Evolutionary conservation across 2,329 filamentous ascomycete genomes (phyloP).

Genomic region (Sphaerulina musiva): DNA sequence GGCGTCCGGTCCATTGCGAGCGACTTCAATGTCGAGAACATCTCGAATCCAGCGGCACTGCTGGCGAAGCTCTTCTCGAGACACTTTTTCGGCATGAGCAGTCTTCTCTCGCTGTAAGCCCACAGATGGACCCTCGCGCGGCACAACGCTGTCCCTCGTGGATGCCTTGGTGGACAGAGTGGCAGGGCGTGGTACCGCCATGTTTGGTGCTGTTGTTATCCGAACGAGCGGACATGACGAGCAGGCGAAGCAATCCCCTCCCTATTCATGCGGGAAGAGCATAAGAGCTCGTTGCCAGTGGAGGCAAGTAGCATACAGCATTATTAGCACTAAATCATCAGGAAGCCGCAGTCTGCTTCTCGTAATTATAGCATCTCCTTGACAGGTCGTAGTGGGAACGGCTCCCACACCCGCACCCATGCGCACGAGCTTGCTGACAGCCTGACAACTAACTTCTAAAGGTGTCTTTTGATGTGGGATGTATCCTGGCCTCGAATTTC

Average conservation of each 20-base stretch:
- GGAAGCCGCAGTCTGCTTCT: no score
- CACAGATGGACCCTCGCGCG: background rate
- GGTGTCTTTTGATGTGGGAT: no score
- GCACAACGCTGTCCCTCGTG: background rate
- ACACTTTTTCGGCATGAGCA: background rate
- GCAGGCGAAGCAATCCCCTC: background rate
- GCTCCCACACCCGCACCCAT: no score
- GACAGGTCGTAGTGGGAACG: no score
- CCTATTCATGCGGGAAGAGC: no score
- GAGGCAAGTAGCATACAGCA: background rate
- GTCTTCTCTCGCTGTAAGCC: background rate
- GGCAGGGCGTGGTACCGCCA: background rate
- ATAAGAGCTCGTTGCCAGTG: background rate
- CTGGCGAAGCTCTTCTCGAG: constrained; percentile 28
- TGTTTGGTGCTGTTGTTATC: background rate
- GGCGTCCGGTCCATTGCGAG: constrained; percentile 40
- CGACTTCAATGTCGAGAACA: constrained; percentile 42
- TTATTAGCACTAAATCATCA: background rate
- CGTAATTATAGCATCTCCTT: no score
- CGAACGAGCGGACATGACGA: no score
- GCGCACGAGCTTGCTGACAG: no score
- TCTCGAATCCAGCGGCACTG: constrained; percentile 44
- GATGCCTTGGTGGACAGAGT: background rate
- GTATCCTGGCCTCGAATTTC: no score
- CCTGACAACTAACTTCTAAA: no score